phyloP scores from a whole-genome alignment of 2,329 filamentous ascomycete species.

The Phaeophleospora eucalypticola region DNA sequence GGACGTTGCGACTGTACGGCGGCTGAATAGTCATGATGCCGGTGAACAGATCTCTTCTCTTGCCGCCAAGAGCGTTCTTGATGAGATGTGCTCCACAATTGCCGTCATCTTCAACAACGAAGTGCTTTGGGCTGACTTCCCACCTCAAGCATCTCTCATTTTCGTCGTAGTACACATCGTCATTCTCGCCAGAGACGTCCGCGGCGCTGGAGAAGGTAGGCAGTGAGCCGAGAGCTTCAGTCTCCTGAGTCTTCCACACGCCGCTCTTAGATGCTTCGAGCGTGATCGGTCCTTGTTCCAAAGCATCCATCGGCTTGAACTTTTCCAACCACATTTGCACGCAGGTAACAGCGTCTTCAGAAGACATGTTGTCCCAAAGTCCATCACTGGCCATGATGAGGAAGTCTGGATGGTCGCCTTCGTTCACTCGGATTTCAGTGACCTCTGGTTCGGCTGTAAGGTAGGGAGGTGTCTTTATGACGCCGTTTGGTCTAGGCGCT shows the following conservation, averaged over 20 bases:
- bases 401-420: conserved; percentile 49
- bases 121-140: conserved; percentile 41
- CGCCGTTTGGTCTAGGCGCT: conserved; percentile 40
- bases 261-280: no score
- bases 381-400: conserved; percentile 65
- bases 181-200: conserved; percentile 23
- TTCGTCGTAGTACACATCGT: conserved; percentile 34
- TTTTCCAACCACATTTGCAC: conserved; percentile 55
- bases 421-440: conserved; percentile 51
- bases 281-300: neutral
- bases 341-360: conserved; percentile 31
- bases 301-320: conserved; percentile 23
- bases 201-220: conserved; percentile 12
- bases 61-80: conserved; percentile 52
- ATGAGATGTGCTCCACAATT: conserved; percentile 51
- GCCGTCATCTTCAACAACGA: conserved; percentile 50
- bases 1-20: conserved; percentile 36
- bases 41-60: conserved; percentile 37
- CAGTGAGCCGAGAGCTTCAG: neutral
- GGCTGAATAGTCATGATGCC: conserved; percentile 36
- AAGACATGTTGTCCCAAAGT: conserved; percentile 47
- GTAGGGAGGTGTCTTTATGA: conserved; percentile 57
- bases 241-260: neutral
- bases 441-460: conserved; percentile 64
- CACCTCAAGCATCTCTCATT: conserved; percentile 38